Percentiles rank a stretch among this genome's conserved stretches.
Evolutionary conservation across 108 stramenopile species (phyloP).

Genomic region (Aurantiochytrium sp.): DNA sequence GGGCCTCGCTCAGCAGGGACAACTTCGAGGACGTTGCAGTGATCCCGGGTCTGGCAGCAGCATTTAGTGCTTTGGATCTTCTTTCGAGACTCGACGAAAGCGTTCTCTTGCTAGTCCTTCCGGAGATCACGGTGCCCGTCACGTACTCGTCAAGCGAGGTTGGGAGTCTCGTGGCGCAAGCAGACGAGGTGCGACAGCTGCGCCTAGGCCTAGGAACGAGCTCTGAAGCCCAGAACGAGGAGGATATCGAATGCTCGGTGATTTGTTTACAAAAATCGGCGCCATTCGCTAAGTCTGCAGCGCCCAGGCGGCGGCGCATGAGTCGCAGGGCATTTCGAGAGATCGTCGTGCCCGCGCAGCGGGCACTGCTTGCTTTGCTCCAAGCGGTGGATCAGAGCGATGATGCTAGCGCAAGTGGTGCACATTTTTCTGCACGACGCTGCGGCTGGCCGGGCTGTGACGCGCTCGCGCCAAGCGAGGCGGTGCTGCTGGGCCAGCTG

Average conservation of each 20-base stretch:
- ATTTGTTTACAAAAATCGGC: neutral
- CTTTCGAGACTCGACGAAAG: too few relatives aligned
- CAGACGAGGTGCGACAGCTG: too few relatives aligned
- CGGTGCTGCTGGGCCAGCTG: neutral
- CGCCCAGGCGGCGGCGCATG: neutral
- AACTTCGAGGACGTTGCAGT: too few relatives aligned
- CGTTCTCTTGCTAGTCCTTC: too few relatives aligned
- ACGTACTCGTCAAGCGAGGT: too few relatives aligned
- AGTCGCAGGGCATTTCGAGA: neutral
- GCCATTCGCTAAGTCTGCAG: neutral
- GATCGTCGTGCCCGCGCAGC: neutral
- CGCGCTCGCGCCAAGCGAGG: neutral
- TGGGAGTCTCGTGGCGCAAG: too few relatives aligned
- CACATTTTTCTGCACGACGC: neutral
- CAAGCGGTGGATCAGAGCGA: neutral
- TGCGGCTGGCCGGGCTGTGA: neutral
- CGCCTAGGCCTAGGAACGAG: too few relatives aligned
- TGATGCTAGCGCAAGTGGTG: neutral
- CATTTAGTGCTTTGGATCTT: too few relatives aligned
- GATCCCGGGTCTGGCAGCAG: too few relatives aligned
- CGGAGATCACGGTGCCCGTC: too few relatives aligned
- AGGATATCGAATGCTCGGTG: neutral
- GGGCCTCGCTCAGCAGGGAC: neutral
- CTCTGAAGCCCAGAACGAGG: too few relatives aligned
- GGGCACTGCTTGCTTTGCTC: neutral